Evolutionary conservation across 2,329 filamentous ascomycete species (phyloP).

Genomic region (Cercospora janseana): DNA sequence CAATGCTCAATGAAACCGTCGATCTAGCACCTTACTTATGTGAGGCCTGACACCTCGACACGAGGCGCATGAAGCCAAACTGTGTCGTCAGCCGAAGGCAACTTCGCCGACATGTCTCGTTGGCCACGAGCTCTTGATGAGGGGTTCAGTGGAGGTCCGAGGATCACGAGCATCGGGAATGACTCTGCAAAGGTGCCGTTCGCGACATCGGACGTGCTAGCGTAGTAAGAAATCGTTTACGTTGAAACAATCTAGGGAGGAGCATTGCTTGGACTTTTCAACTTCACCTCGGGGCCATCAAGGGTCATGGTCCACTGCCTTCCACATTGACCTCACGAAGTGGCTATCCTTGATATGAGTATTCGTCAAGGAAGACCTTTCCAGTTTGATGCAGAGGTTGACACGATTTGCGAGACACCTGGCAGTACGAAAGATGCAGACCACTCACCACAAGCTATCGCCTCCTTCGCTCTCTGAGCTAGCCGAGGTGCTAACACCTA

Average conservation of each 20-base stretch:
- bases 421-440: constrained; percentile 23
- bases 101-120: constrained; percentile 1
- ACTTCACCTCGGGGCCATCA: too few relatives aligned
- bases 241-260: too few relatives aligned
- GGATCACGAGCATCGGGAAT: background rate
- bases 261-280: too few relatives aligned
- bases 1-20: too few relatives aligned
- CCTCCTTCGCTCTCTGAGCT: constrained; percentile 32
- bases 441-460: constrained; percentile 26
- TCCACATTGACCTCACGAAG: too few relatives aligned
- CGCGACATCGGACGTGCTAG: background rate
- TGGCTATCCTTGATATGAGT: too few relatives aligned
- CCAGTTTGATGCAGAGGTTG: constrained; percentile 5
- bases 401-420: constrained; percentile 1
- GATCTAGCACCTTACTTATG: background rate
- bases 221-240: background rate
- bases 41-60: background rate
- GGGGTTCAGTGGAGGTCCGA: constrained; percentile 22
- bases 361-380: too few relatives aligned
- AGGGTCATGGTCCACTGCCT: background rate
- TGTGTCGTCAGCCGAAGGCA: background rate
- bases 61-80: background rate
- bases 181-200: too few relatives aligned
- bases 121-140: constrained; percentile 2
- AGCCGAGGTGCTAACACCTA: constrained; percentile 23